Conservation (phyloP, 345 rosid genomes). For the Hibiscus tridactylites region DNA sequence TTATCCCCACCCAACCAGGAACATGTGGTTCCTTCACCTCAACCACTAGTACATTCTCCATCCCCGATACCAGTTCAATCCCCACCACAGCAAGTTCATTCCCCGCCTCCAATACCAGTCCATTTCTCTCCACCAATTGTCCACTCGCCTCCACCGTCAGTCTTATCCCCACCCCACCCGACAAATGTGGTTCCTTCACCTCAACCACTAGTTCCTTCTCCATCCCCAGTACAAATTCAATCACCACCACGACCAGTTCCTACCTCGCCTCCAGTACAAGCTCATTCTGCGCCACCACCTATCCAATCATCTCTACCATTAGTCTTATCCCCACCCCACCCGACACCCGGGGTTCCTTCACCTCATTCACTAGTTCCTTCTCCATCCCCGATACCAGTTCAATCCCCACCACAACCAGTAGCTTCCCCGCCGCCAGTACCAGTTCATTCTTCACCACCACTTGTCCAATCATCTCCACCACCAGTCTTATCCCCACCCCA, state of each 20-base stretch:
- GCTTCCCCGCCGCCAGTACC: background rate
- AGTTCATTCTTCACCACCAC: slow-evolving; percentile 19
- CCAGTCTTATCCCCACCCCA: background rate
- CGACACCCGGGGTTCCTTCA: background rate
- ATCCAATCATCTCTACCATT: slow-evolving; percentile 21
- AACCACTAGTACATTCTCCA: no score
- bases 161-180: no score
- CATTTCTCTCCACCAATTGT: no score
- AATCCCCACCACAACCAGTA: background rate
- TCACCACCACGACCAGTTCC: no score
- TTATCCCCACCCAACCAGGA: no score
- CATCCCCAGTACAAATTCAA: background rate
- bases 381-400: background rate
- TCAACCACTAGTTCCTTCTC: background rate
- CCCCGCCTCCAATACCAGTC: background rate
- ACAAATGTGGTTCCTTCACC: background rate
- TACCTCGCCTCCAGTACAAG: slow-evolving; percentile 2
- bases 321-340: background rate
- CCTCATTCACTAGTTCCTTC: background rate
- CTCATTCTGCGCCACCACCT: background rate
- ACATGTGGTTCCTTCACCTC: no score
- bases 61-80: no score
- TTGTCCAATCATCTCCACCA: background rate
- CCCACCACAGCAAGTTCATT: no score
- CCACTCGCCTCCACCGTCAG: no score